phyloP scores from a whole-genome alignment of 495 filamentous ascomycete species.

The Rostrohypoxylon terebratum region DNA sequence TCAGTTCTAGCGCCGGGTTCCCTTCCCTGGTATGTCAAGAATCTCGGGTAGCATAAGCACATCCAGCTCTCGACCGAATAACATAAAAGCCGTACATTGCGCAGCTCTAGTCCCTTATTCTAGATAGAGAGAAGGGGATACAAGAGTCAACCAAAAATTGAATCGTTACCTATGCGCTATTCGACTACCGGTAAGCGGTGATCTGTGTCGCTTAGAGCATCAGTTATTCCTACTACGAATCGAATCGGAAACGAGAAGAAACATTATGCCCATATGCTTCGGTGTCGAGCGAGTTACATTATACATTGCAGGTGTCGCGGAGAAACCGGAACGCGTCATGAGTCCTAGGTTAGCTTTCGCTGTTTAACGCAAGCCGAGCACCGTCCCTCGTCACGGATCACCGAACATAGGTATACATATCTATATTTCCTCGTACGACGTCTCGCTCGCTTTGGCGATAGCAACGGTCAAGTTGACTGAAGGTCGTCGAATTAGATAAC shows the following conservation, averaged over 20 bases:
- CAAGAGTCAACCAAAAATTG: not conserved
- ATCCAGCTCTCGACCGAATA: not conserved
- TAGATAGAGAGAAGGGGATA: not conserved
- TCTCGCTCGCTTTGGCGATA: not conserved
- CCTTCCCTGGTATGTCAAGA: not conserved
- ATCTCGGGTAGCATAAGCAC: not conserved
- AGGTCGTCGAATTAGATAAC: not conserved
- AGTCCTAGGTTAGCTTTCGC: not conserved
- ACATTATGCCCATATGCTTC: too few species aligned
- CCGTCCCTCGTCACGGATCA: not conserved
- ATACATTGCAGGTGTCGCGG: not conserved
- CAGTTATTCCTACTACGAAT: not conserved
- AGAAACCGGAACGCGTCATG: slow-evolving; percentile 3
- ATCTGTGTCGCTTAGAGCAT: not conserved
- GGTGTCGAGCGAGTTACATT: too few species aligned
- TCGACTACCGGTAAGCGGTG: not conserved
- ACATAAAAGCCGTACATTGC: slow-evolving; percentile 2
- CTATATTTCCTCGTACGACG: not conserved
- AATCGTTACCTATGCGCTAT: not conserved
- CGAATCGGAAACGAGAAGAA: too few species aligned
- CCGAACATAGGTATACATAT: not conserved
- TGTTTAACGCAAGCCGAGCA: not conserved
- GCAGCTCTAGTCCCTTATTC: not conserved
- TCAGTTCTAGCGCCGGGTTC: not conserved
- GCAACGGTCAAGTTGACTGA: not conserved